Base-by-base conservation (phyloP, 345 rosid genomes). In the Sonneratia caseolaris region DNA sequence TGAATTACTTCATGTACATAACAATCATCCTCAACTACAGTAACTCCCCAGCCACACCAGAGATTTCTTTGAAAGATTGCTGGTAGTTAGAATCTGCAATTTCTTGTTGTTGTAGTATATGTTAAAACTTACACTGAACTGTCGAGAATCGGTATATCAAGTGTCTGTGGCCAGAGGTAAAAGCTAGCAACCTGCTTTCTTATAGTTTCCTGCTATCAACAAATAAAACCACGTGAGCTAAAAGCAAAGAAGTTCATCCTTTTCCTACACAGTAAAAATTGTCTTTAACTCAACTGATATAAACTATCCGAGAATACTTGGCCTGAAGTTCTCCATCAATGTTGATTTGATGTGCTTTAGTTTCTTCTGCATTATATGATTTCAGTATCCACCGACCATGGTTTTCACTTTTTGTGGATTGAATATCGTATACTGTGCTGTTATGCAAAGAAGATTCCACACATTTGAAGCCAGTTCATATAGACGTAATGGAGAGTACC, bases 161-260 rank as follows among this genome's bases (percentile, higher is more conserved):
- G 79, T 59, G 79, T 73, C 75, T 77, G 84, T 36, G 86, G 89
- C 89, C 91, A 87, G 36, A 79, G 81, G 71, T 81, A 85, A 22
- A 82, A 83, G 75, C 70, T 71, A 68, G 87, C 77, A 49, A 85
- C 72, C 72, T 87, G 84, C 56, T 73, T 78, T 71, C 74, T 73
- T 69, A 87, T 73, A 40, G 59, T 77, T 70, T 81, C 84, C 86
- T 85, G 89, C 64, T 61, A 45, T 47, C 72, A 77, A 68, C 68
- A 32, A 40, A 64, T 14, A 68, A 66, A 59, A 7, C 5, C 71
- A 22, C 21, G 22, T 59, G 48, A 62, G 68, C 57, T 57, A 18
- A 27, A 27, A n/a, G 56, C 53, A n/a, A 27, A 22, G 15, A 62
- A 27, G 59, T 53, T 18, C 66, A 27, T 7, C 38, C 12, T 62